phyloP scores from a whole-genome alignment of 2,329 filamentous ascomycete genomes.

The Cytospora piceae region DNA sequence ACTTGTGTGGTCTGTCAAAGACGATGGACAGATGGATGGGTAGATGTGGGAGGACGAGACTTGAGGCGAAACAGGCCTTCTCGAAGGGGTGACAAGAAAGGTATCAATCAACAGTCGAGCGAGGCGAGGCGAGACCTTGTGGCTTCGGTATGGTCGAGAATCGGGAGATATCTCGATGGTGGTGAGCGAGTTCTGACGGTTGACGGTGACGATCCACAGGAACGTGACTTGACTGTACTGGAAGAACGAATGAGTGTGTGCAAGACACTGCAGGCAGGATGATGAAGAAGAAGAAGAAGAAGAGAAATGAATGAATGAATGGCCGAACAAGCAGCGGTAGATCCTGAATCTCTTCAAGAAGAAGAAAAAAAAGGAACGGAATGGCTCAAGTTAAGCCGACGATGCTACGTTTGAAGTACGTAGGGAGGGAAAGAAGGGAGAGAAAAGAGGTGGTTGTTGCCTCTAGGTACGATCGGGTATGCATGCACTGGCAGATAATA shows the following conservation, averaged over 20 bases:
- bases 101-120: constrained; percentile 26
- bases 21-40: constrained; percentile 22
- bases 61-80: constrained; percentile 26
- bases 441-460: neutral
- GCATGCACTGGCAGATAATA: constrained; percentile 30
- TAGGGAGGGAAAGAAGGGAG: constrained; percentile 17
- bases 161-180: constrained; percentile 12
- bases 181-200: constrained; percentile 4
- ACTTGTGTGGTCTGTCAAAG: constrained; percentile 37
- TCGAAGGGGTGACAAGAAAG: constrained; percentile 34
- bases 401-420: constrained; percentile 14
- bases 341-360: constrained; percentile 4
- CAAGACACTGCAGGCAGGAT: constrained; percentile 14
- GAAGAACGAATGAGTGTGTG: constrained; percentile 4
- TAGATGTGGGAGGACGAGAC: constrained; percentile 20
- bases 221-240: neutral
- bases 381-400: constrained; percentile 25
- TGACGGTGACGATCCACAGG: constrained; percentile 1
- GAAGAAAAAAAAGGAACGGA: constrained; percentile 28
- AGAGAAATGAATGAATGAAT: constrained; percentile 29
- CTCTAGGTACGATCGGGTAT: constrained; percentile 19
- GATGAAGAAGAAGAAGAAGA: constrained; percentile 20
- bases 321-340: constrained; percentile 29
- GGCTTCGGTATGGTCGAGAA: constrained; percentile 16
- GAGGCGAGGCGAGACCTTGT: constrained; percentile 20